Base-by-base conservation (phyloP, 2,329 filamentous ascomycete species). In the Thielaviopsis musarum region DNA sequence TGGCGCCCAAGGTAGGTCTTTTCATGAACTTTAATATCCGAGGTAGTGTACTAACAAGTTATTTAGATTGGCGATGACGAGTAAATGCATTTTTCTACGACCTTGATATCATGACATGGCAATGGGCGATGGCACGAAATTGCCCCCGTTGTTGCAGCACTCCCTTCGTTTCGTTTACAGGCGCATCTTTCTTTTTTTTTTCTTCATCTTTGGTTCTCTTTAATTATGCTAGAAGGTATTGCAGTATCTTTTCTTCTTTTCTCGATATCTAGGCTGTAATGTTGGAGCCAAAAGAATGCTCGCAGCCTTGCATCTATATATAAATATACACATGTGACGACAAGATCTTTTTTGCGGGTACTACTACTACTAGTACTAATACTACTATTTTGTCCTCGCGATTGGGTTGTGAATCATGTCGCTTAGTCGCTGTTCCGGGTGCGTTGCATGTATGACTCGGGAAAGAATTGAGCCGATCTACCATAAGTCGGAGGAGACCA, bases 1-100 rank as follows among this genome's bases (percentile, higher is more conserved):
- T 98, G 67, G 93, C 93, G 65, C 93, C 93, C 65, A 98, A 98
- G 90, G 93, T 93, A 75, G 62, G 80, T 69, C 54, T 59, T n/a
- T 34, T 22, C 22, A 24, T n/a, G 15, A 15, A 24, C n/a, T 2
- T 13, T 51, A 9, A 10, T n/a, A 19, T 49, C 15, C 13, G 2
- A 13, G 4, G 38, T 17, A 48, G 12, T 6, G 10, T 54, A 54
- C 57, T 59, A 34, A 59, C 52, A 12, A 24, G 12, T 3, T 1
- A 38, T 59, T 30, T 45, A 67, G 66, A 67, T 67, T 64, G 66
- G 66, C 56, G 66, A 67, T 57, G 66, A 67, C 58, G 66, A 67
- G 64, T 64, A 63, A 62, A 63, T 56, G 30, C 52, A 59, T 60
- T 22, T 41, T 49, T 28, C 26, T 38, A 48, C 41, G 51, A 57